phyloP scores from a whole-genome alignment of 805 yeast species.

The Cyberlindnera petersonii region DNA sequence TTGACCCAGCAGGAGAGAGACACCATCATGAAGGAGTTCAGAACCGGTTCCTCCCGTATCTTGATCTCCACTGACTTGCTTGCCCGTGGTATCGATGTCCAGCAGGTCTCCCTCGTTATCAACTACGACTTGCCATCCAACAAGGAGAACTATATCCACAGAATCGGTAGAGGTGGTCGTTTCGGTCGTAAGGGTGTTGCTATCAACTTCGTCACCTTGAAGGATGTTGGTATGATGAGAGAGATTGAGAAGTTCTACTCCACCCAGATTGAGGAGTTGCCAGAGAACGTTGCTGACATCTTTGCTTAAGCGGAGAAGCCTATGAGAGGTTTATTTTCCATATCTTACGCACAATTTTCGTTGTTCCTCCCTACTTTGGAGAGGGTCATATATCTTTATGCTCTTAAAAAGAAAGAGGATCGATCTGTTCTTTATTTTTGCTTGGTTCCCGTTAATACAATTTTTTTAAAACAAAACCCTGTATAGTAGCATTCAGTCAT shows the following conservation, averaged over 20 bases:
- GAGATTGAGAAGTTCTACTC: constrained; percentile 88
- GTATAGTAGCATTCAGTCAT: constrained; percentile 2
- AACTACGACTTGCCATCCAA: constrained; percentile 90
- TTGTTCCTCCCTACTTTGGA: too few species aligned
- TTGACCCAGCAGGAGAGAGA: constrained; percentile 94
- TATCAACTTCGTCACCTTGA: constrained; percentile 83
- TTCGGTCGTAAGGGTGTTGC: constrained; percentile 99
- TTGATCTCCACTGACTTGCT: constrained; percentile 91
- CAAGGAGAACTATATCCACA: constrained; percentile 91
- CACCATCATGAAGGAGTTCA: constrained; percentile 90
- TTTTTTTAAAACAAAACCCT: neutral
- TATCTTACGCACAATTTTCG: too few species aligned
- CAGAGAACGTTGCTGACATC: constrained; percentile 56
- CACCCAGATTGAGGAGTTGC: constrained; percentile 91
- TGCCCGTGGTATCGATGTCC: constrained; percentile 98
- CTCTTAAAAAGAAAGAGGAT: too few species aligned
- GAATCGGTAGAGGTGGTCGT: constrained; percentile 98
- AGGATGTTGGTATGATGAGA: constrained; percentile 69
- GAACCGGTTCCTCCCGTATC: constrained; percentile 91
- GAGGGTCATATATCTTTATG: too few species aligned
- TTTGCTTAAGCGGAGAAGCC: constrained; percentile 15
- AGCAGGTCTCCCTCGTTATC: constrained; percentile 91
- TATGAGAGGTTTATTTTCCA: constrained; percentile 2
- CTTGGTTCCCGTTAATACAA: neutral
- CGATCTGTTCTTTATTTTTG: neutral